These are phyloP conservation scores for Metschnikowia rubicola DNA, from an alignment of 805 yeast species.

Conservation along the genomic window DNA sequence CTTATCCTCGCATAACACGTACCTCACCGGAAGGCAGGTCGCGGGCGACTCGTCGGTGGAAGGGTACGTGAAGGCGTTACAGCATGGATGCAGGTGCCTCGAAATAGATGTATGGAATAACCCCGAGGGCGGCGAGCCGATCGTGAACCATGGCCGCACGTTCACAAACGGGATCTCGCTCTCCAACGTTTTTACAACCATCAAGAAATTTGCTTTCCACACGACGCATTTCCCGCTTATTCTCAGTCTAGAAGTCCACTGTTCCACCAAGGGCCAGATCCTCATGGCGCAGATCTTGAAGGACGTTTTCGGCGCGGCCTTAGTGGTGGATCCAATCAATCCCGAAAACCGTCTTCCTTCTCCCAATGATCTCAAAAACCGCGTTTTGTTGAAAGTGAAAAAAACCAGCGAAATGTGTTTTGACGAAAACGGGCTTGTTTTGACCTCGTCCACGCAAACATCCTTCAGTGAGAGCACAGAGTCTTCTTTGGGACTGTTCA, in stretches of 20 bases:
- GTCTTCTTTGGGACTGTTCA: conserved; percentile 12
- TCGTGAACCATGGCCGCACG: conserved; percentile 86
- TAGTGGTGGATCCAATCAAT: conserved; percentile 43
- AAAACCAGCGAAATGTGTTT: conserved; percentile 31
- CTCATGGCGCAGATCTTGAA: conserved; percentile 51
- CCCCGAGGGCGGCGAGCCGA: conserved; percentile 64
- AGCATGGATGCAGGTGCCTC: conserved; percentile 90
- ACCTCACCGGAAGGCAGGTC: conserved; percentile 80
- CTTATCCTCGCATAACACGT: conserved; percentile 94
- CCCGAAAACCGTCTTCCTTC: conserved; percentile 46
- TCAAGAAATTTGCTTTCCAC: conserved; percentile 85
- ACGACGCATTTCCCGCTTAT: conserved; percentile 83
- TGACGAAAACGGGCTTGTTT: conserved; percentile 21
- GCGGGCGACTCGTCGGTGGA: conserved; percentile 87
- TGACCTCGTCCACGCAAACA: conserved; percentile 32
- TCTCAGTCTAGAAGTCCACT: conserved; percentile 80
- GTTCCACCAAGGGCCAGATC: conserved; percentile 66
- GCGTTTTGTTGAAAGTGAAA: conserved; percentile 76
- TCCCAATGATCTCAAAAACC: conserved; percentile 69
- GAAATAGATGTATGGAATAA: conserved; percentile 95
- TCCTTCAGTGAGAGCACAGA: conserved; percentile 41
- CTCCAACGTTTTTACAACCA: conserved; percentile 63
- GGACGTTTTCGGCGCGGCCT: conserved; percentile 55
- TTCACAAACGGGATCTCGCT: conserved; percentile 74
- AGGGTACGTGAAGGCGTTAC: conserved; percentile 81